Percentiles rank a stretch among this genome's conserved stretches.
These are phyloP conservation scores for Colletotrichum chlorophyti DNA, from an alignment of 2,329 filamentous ascomycete genomes.

Conservation along the genomic window DNA sequence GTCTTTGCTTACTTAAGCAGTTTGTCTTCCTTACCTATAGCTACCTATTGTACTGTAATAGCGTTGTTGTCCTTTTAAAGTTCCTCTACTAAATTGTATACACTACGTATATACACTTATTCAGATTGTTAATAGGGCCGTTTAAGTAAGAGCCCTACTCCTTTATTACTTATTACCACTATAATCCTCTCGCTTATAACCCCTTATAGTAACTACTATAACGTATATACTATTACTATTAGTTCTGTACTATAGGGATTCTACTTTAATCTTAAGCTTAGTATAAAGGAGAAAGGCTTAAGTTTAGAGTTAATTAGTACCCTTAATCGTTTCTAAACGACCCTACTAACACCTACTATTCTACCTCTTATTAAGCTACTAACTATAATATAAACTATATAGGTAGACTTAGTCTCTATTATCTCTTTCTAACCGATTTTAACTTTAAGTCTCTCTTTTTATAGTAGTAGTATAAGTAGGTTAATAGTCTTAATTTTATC, in stretches of 20 bases:
- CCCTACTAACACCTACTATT: constrained; percentile 29
- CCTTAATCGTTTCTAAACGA: constrained; percentile 1
- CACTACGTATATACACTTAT: constrained; percentile 30
- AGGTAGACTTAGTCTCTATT: too few relatives aligned
- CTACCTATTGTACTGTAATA: background rate
- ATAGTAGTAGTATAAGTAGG: too few relatives aligned
- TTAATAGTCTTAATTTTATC: too few relatives aligned
- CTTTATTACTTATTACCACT: constrained; percentile 30
- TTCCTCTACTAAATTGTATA: constrained; percentile 28
- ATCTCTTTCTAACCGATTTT: too few relatives aligned
- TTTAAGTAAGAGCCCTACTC: constrained; percentile 25
- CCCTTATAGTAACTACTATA: constrained; percentile 15
- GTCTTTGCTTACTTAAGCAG: background rate
- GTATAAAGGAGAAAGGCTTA: constrained; percentile 30
- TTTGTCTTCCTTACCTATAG: background rate
- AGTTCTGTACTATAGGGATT: constrained; percentile 30
- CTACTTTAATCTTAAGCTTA: constrained; percentile 29
- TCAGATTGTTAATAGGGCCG: constrained; percentile 30
- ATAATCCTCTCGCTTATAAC: constrained; percentile 14
- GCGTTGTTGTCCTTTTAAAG: background rate
- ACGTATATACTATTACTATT: constrained; percentile 28
- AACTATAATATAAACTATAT: constrained; percentile 11
- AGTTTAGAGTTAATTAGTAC: constrained; percentile 6
- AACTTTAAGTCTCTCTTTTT: too few relatives aligned
- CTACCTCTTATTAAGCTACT: constrained; percentile 30